These are phyloP conservation scores for Pichia scutulata DNA, from an alignment of 805 yeast species.

Conservation along the genomic window DNA sequence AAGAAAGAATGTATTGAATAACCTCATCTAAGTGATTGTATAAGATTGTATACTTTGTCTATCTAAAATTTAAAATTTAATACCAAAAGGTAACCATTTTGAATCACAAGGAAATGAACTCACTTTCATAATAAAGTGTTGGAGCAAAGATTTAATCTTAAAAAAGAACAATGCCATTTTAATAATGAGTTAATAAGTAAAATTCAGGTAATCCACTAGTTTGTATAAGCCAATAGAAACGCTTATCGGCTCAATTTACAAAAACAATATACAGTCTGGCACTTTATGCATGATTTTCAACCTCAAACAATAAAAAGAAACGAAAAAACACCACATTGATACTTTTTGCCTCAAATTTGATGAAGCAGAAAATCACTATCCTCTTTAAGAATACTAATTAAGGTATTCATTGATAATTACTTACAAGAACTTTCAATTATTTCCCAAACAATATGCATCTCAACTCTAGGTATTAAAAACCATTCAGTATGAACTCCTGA, in stretches of 20 bases:
- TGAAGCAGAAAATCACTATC: not conserved
- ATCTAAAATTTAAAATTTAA: too few species aligned
- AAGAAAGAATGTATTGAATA: not conserved
- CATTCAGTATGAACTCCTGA: constrained; percentile 41
- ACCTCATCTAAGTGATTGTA: not conserved
- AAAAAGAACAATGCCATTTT: too few species aligned
- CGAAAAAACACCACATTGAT: not conserved
- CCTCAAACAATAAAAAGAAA: not conserved
- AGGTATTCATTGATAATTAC: not conserved
- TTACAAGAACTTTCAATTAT: constrained; percentile 9
- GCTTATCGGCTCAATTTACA: not conserved
- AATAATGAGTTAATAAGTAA: too few species aligned
- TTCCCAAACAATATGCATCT: constrained; percentile 25
- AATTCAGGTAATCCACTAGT: too few species aligned
- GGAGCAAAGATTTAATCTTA: too few species aligned
- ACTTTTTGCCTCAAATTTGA: not conserved
- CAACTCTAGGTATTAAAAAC: constrained; percentile 44
- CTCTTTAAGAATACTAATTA: not conserved
- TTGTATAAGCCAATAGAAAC: not conserved
- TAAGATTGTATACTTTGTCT: too few species aligned
- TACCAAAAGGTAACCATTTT: too few species aligned
- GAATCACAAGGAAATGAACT: too few species aligned
- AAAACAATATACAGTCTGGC: not conserved
- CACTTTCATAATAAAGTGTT: too few species aligned
- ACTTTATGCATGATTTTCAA: not conserved